Evolutionary conservation across 306 rosid species (phyloP).

Genomic region (Adenanthera pavonina): DNA sequence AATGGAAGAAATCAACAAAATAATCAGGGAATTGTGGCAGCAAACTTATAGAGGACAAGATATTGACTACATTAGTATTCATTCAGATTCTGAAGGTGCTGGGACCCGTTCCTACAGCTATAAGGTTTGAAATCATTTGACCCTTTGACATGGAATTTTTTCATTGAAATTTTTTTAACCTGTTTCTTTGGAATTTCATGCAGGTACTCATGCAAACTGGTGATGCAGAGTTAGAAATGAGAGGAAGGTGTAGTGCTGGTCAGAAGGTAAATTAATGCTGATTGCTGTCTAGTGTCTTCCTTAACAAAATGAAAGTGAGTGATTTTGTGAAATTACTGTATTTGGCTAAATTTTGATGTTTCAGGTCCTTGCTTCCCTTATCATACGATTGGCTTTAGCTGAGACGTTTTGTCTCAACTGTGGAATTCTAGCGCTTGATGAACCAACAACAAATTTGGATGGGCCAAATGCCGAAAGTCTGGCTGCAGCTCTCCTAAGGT

Average conservation of each 20-base stretch:
- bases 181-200: conserved; percentile 37
- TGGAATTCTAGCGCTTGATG: conserved; percentile 94
- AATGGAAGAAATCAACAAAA: conserved; percentile 99
- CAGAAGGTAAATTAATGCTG: conserved; percentile 68
- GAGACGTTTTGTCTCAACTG: conserved; percentile 97
- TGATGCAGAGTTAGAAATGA: conserved; percentile 95
- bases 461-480: conserved; percentile 96
- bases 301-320: neutral
- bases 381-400: conserved; percentile 91
- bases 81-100: conserved; percentile 95
- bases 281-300: neutral
- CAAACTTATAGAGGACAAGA: conserved; percentile 99
- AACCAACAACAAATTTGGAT: conserved; percentile 96
- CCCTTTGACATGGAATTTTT: conserved; percentile 30
- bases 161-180: neutral
- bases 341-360: conserved; percentile 24
- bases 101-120: conserved; percentile 98
- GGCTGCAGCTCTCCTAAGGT: conserved; percentile 93
- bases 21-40: conserved; percentile 96
- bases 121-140: conserved; percentile 55
- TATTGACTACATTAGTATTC: conserved; percentile 87
- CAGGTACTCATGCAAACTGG: conserved; percentile 99
- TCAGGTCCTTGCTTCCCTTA: conserved; percentile 98
- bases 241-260: conserved; percentile 99
- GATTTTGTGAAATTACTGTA: neutral